phyloP scores from a whole-genome alignment of 2,329 filamentous ascomycete species.

The Basipetospora chlamydospora region DNA sequence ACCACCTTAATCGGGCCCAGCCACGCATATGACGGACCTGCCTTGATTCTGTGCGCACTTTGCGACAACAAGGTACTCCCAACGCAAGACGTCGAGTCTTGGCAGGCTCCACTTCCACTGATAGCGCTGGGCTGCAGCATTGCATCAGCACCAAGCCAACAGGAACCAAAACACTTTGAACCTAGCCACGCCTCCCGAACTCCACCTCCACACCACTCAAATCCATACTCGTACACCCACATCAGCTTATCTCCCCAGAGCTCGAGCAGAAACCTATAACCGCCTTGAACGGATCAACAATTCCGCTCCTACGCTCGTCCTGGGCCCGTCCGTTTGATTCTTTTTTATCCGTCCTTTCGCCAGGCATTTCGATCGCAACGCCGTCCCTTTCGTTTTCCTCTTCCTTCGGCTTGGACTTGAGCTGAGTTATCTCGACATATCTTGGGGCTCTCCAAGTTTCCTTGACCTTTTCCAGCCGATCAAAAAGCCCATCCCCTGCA shows the following conservation, averaged over 20 bases:
- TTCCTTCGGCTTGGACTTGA: no score
- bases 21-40: conserved; percentile 13
- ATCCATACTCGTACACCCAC: conserved; percentile 2
- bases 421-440: no score
- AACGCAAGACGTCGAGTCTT: not conserved
- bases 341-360: no score
- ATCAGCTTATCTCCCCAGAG: conserved; percentile 1
- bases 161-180: not conserved
- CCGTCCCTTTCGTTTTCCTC: no score
- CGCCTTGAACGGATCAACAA: no score
- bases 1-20: conserved; percentile 9
- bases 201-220: conserved; percentile 3
- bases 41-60: conserved; percentile 14
- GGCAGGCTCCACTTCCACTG: conserved; percentile 1
- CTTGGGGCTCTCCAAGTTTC: no score
- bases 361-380: no score
- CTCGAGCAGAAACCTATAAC: no score
- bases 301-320: no score
- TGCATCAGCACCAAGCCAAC: conserved; percentile 3
- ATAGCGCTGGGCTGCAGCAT: conserved; percentile 3
- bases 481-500: no score
- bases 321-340: no score
- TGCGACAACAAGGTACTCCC: conserved; percentile 8
- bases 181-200: not conserved
- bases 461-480: no score